Base-by-base conservation (phyloP, 2,329 filamentous ascomycete genomes). In the Didymella pinodella region DNA sequence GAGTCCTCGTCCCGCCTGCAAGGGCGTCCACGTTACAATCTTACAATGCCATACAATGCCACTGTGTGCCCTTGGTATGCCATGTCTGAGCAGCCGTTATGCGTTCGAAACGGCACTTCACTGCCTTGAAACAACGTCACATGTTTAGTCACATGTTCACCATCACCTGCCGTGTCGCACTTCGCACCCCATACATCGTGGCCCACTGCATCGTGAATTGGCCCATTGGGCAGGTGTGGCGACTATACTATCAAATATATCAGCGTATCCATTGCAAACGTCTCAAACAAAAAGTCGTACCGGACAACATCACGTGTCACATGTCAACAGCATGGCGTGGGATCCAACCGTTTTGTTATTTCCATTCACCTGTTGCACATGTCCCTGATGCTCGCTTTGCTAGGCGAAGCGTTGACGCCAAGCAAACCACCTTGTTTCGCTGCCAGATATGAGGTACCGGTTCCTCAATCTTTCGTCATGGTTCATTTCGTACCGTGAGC, bases 1-100 rank as follows among this genome's bases (percentile, higher is more conserved):
- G 55, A 49, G 25, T 54, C 43, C 25, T 38, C 49, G 49, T 50
- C 50, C 40, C 46, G 32, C 56, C 56, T 18, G 40, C 56, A 59
- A 36, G 32, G 48, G 50, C 38, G 40, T 40, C 26, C 56, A 49
- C 8, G 3, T 22, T 22, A 22, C 22, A 22, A 22, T 22, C 22
- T 3, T 22, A 22, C 22, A 22, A 22, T 22, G 22, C 22, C 2
- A 41, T 25, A 46, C 38, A 20, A 54, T 50, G 38, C 46, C 49
- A 38, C 32, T 51, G 47, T 40, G 46, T 43, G 48, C 44, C 44
- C 48, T 44, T 48, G 44, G 36, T 49, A 44, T 16, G 38, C 11
- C 36, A 22, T 40, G 36, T n/a, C 36, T 20, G 36, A n/a, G n/a
- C 18, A 11, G n/a, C n/a, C 12, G 18, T 34, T 44, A 44, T 48